Evolutionary conservation across 768 basidiomycete species (phyloP), one percentile per base, ranked within the genome.

Genomic region (Clitopilus passeckerianus): DNA sequence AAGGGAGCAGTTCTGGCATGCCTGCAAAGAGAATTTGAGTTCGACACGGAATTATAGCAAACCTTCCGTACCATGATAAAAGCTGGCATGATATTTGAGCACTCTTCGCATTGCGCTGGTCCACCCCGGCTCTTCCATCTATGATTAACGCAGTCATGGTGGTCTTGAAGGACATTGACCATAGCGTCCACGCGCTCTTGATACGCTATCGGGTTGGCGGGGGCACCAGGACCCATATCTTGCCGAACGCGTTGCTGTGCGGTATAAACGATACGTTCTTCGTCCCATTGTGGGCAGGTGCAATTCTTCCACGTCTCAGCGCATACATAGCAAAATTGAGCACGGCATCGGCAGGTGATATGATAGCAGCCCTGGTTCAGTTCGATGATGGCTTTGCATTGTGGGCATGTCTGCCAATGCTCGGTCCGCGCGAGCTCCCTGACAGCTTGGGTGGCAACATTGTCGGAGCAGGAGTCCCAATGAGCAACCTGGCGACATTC

Each of bases 301-400:
- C 89, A 91, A 0, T 70, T 77, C 70, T 84, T 88, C 88, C 88
- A 90, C 8, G 61, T 73, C 30, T 67, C 78, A 0, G 82, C 82
- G 65, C 89, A 90, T 9, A 85, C 52, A 65, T 90, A 88, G 64
- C 87, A 89, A 68, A 89, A 88, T 62, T 89, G 66, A 0, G 76
- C 72, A 6, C 75, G 70, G 66, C 86, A 86, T 22, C 77, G 75
- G 61, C 86, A 89, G 15, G 79, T 86, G 72, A 89, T 87, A 53
- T 89, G 87, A 66, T 80, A 85, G 60, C 87, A 88, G 0, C 87
- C 86, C 5, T 74, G 65, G n/a, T 71, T 65, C 15, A 86, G 75
- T 61, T 89, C 87, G 41, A 88, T 76, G 54, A 89, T 75, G 16
- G 76, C 71, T 6, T 74, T 64, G 64, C 87, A 89, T 6, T 76